These are phyloP conservation scores for Penicillium sp. DNA, from an alignment of 2,329 filamentous ascomycete genomes.

Conservation along the genomic window DNA sequence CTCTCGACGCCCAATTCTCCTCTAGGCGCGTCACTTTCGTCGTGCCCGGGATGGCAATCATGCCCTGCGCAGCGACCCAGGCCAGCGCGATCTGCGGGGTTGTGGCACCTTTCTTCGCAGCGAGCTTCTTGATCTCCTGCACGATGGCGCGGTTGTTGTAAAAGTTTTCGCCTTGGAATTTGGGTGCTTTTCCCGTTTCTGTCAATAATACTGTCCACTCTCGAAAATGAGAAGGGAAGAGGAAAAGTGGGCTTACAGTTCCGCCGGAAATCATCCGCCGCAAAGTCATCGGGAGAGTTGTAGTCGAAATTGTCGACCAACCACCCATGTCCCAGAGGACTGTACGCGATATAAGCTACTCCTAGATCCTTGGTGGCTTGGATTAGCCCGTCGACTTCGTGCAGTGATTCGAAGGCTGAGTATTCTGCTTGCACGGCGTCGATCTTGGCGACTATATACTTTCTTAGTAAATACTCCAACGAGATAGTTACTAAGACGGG, in stretches of 20 bases:
- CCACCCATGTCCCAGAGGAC: constrained; percentile 47
- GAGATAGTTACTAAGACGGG: neutral
- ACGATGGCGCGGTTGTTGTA: constrained; percentile 43
- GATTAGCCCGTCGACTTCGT: constrained; percentile 40
- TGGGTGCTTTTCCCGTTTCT: constrained; percentile 18
- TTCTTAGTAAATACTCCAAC: constrained; percentile 13
- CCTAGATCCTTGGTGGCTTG: constrained; percentile 40
- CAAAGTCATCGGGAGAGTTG: constrained; percentile 46
- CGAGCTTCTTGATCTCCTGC: constrained; percentile 40
- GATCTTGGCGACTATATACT: constrained; percentile 41
- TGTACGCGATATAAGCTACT: constrained; percentile 45
- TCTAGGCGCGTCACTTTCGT: constrained; percentile 39
- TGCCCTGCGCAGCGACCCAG: constrained; percentile 39
- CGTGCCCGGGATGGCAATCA: constrained; percentile 48
- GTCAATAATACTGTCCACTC: neutral
- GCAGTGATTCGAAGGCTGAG: constrained; percentile 41
- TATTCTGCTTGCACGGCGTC: constrained; percentile 48
- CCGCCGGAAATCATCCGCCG: constrained; percentile 39
- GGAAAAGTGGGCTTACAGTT: constrained; percentile 23
- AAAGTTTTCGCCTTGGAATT: constrained; percentile 44
- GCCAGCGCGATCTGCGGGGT: constrained; percentile 37
- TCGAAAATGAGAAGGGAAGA: no score
- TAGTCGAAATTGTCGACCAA: constrained; percentile 44
- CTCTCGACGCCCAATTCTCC: constrained; percentile 38
- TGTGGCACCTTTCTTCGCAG: constrained; percentile 30